These are phyloP conservation scores for Bonia amplexicaulis DNA, from an alignment of 176 grass and related monocot genomes.

Conservation along the genomic window DNA sequence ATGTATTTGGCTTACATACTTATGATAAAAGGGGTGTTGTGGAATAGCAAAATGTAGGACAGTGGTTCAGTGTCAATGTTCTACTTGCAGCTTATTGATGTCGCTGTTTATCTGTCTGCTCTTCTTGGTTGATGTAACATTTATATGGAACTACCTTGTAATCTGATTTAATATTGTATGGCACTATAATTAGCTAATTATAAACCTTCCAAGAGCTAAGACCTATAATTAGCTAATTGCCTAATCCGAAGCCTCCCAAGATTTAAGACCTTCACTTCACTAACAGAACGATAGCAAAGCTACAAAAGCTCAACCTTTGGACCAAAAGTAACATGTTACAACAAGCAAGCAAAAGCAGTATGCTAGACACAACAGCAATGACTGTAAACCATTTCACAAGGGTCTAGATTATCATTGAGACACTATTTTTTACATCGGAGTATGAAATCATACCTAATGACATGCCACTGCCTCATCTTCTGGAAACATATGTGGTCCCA, in stretches of 20 bases:
- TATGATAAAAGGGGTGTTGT: background rate
- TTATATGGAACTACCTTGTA: background rate
- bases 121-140: background rate
- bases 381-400: background rate
- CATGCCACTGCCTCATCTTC: slow-evolving; percentile 45
- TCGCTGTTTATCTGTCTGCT: background rate
- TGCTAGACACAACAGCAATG: background rate
- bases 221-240: background rate
- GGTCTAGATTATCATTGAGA: background rate
- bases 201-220: background rate
- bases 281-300: background rate
- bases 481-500: slow-evolving; percentile 36
- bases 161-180: background rate
- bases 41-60: background rate
- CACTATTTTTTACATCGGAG: background rate
- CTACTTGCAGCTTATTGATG: background rate
- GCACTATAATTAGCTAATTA: background rate
- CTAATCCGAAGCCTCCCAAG: background rate
- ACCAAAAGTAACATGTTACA: background rate
- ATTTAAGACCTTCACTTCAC: background rate
- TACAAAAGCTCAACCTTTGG: background rate
- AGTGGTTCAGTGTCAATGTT: background rate
- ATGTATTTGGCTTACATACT: background rate
- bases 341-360: background rate
- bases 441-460: slow-evolving; percentile 22